phyloP scores from a whole-genome alignment of 495 filamentous ascomycete genomes.

The Hapsidospora chrysogenum region DNA sequence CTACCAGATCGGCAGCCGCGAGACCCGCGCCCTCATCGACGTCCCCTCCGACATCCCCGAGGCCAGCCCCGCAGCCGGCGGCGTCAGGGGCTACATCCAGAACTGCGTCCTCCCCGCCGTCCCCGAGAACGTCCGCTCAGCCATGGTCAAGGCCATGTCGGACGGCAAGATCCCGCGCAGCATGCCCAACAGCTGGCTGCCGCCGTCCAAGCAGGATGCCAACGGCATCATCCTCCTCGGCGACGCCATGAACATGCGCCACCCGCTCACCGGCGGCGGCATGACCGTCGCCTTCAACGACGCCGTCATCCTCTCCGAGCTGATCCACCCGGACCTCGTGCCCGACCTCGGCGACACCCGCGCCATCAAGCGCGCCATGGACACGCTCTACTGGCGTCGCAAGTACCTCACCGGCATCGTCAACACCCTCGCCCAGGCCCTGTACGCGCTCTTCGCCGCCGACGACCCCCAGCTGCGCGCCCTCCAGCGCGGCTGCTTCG shows the following conservation, averaged over 20 bases:
- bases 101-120: constrained; percentile 65
- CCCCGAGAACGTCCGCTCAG: constrained; percentile 52
- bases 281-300: constrained; percentile 95
- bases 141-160: constrained; percentile 61
- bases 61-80: constrained; percentile 52
- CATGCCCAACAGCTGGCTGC: constrained; percentile 92
- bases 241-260: constrained; percentile 93
- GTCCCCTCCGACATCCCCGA: constrained; percentile 67
- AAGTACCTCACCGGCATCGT: constrained; percentile 73
- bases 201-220: constrained; percentile 48
- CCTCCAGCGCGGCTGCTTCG: constrained; percentile 83
- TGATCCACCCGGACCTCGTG: constrained; percentile 49
- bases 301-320: constrained; percentile 52
- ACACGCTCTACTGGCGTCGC: constrained; percentile 68
- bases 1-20: constrained; percentile 93
- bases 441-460: constrained; percentile 84
- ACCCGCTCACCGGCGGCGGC: constrained; percentile 83
- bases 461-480: constrained; percentile 58
- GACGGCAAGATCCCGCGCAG: constrained; percentile 49
- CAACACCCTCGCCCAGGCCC: constrained; percentile 87
- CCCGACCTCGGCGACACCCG: constrained; percentile 51
- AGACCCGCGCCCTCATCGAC: constrained; percentile 82
- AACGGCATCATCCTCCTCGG: constrained; percentile 70
- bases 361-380: constrained; percentile 50
- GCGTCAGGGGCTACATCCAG: constrained; percentile 63